Base-by-base conservation (phyloP, 495 filamentous ascomycete genomes). In the Annulohypoxylon bovei region DNA sequence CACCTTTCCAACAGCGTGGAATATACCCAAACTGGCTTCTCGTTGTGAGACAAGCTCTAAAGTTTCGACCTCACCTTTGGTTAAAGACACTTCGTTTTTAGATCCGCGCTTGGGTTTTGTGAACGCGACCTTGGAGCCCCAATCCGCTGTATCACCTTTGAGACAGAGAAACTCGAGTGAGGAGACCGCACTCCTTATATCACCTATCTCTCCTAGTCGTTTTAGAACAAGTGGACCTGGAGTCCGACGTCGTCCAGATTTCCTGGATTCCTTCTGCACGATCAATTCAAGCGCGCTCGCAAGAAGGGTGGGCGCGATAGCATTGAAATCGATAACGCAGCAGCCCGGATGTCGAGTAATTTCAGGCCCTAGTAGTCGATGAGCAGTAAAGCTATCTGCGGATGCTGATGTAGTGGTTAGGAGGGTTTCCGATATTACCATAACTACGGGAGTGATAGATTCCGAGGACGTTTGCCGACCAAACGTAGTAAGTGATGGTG, bases 1-100 rank as follows among this genome's bases (percentile, higher is more conserved):
- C 3, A 98, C 91, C 71, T 94, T 97, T 14, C 94, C 96, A 53
- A 99, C 90, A 27, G 96, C 94, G 78, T 99, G 96, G 74, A 99
- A 99, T 62, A 99, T 90, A 1, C 93, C 94, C 6, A 98, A 82
- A 68, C 87, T 95, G 18, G 92, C 87, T 79, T 97, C 94, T 52
- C 96, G 87, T 71, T 94, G 92, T 0, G 91, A 93, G 3, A 98
- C 84, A 46, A 92, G 75, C 68, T 91, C 84, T 2, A 97, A 77
- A 16, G 88, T 91, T 55, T 92, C 88, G 54, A 84, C 81, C 72
- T 97, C 95, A 67, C 90, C 87, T 39, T 85, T 83, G 0, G 93
- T 95, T 23, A 93, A 69, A 2, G 87, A 74, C n/a, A 81, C 78
- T 20, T 80, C 75, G 30, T 85, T 83, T 65, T 85, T 87, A 28